Base-by-base conservation (phyloP, 2,329 filamentous ascomycete genomes). In the Pestalotiopsis fici region DNA sequence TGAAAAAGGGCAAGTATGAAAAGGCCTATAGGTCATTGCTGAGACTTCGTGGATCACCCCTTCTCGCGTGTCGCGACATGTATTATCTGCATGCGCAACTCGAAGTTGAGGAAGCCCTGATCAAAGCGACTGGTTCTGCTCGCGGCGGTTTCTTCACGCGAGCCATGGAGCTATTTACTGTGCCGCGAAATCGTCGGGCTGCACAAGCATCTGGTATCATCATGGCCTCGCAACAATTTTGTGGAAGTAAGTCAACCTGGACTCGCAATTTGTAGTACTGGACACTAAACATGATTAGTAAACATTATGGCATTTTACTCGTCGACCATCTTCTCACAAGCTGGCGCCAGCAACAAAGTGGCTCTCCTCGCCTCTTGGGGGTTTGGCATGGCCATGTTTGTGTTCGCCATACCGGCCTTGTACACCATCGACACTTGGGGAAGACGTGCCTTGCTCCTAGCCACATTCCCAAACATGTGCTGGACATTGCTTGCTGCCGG, bases 381-480 rank as follows among this genome's bases (percentile, higher is more conserved):
- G 1, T 84, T 82, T 54, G 83, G 83, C 6, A 73, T 89, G 23
- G 81, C 90, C 69, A 90, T 90, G 74, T 91, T 90, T 76, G 65
- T 90, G 21, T 91, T 91, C 69, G 88, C 89, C n/a, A 89, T 87
- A 78, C 89, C 89, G 0, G 89, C 90, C 2, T 81, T 91, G 67
- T 90, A 85, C 82, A 90, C 89, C 2, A 91, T 91, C 64, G 90
- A 91, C 72, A 91, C 88, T 0, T 91, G 87, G 71, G 90, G 89
- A 9, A 87, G 90, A 25, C 85, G 90, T 25, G 82, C 85, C 23
- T 79, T 92, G 13, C 81, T 91, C 4, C 80, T 91, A 3, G 88
- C 90, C 72, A 91, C 90, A 3, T 91, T 91, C 74, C 90, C 89
- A 0, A 85, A 90, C 69, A 91, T 91, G 88, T 69, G 70, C 7